These are phyloP conservation scores for Penicillium palitans DNA, from an alignment of 2,329 filamentous ascomycete genomes.

Conservation along the genomic window DNA sequence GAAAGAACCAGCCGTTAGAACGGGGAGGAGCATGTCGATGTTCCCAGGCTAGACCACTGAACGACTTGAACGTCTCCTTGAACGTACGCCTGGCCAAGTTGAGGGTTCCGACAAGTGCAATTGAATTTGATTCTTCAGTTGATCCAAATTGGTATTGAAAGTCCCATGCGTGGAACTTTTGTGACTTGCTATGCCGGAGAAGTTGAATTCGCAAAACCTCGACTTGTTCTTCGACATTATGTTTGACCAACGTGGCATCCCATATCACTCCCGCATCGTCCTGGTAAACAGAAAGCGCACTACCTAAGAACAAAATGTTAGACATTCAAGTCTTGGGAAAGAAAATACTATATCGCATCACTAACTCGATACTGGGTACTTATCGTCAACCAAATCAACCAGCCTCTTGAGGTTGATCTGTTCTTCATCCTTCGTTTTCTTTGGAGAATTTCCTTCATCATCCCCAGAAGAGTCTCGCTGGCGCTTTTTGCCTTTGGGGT, in stretches of 20 bases:
- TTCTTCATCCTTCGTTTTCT: slow-evolving; percentile 5
- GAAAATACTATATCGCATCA: not conserved
- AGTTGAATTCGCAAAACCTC: slow-evolving; percentile 9
- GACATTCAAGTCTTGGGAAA: not conserved
- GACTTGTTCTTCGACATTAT: not conserved
- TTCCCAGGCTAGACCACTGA: slow-evolving; percentile 4
- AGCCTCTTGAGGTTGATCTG: not conserved
- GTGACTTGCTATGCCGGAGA: not conserved
- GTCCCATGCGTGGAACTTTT: not conserved
- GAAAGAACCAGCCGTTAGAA: not conserved
- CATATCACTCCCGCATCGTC: slow-evolving; percentile 11
- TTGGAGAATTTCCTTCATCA: not conserved
- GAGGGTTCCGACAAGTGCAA: not conserved
- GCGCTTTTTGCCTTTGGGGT: not conserved
- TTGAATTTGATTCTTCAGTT: not conserved
- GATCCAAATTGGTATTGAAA: not conserved
- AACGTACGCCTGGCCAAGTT: slow-evolving; percentile 1
- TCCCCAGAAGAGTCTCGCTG: not conserved
- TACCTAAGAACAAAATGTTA: not conserved
- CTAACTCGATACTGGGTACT: not conserved
- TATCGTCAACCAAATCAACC: not conserved
- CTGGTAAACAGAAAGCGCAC: slow-evolving; percentile 7
- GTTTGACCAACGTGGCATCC: slow-evolving; percentile 15
- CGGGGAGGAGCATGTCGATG: not conserved
- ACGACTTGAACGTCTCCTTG: not conserved